phyloP scores from a whole-genome alignment of 179 eudicot species.

The Corrigiola litoralis region DNA sequence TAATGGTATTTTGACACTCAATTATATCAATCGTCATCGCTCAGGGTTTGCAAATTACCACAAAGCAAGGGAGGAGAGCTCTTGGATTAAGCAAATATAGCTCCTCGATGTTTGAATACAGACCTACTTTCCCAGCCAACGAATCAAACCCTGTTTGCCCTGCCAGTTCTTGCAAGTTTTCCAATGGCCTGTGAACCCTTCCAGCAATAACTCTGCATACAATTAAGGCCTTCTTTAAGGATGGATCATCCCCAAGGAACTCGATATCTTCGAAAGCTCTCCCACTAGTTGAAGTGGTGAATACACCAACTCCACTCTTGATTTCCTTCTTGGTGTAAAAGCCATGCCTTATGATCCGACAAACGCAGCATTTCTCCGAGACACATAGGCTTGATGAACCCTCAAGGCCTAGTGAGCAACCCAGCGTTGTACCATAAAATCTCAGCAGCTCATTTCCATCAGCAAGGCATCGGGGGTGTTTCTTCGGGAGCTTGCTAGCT shows the following conservation, averaged over 20 bases:
- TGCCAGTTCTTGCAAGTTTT: slow-evolving; percentile 72
- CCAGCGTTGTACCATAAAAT: slow-evolving; percentile 72
- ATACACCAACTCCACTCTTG: slow-evolving; percentile 68
- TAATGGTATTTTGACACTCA: not conserved
- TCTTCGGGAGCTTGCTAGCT: slow-evolving; percentile 87
- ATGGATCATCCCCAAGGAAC: slow-evolving; percentile 28
- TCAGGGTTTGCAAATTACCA: slow-evolving; percentile 78
- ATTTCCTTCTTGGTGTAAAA: slow-evolving; percentile 57
- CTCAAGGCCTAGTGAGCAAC: slow-evolving; percentile 66
- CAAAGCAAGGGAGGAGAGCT: slow-evolving; percentile 95
- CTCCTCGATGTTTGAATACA: slow-evolving; percentile 85
- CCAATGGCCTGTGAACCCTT: slow-evolving; percentile 86
- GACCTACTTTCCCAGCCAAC: slow-evolving; percentile 86
- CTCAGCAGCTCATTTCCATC: slow-evolving; percentile 90
- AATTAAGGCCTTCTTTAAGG: slow-evolving; percentile 66
- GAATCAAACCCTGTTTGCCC: slow-evolving; percentile 91
- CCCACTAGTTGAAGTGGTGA: slow-evolving; percentile 89
- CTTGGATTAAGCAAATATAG: slow-evolving; percentile 82
- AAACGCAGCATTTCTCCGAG: slow-evolving; percentile 69
- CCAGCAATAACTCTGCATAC: slow-evolving; percentile 96
- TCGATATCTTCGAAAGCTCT: slow-evolving; percentile 72
- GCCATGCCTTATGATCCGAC: slow-evolving; percentile 74
- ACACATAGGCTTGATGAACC: slow-evolving; percentile 71
- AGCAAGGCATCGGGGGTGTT: slow-evolving; percentile 88
- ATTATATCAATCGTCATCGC: not conserved